Percentiles rank a stretch among this genome's conserved stretches.
Evolutionary conservation across 116 monocot species (phyloP).

Genomic region (Posidonia oceanica): DNA sequence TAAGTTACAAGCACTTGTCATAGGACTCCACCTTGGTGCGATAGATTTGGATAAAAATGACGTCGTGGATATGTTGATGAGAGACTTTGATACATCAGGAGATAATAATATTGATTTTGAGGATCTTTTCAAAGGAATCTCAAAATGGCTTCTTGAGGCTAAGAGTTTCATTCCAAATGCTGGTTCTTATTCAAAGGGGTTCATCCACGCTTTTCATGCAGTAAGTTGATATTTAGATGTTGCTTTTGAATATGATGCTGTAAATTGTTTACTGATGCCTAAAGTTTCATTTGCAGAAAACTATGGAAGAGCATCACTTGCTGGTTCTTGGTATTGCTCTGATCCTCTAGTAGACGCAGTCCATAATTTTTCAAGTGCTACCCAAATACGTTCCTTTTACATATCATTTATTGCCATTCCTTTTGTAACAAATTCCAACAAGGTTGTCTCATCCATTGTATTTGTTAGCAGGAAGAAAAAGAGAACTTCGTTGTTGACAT

Average conservation of each 20-base stretch:
- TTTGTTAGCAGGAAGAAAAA: constrained; percentile 87
- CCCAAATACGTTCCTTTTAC: constrained; percentile 92
- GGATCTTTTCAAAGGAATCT: constrained; percentile 64
- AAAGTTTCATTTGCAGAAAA: constrained; percentile 37
- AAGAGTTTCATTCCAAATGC: constrained; percentile 27
- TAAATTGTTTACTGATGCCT: background rate
- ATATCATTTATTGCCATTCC: constrained; percentile 99
- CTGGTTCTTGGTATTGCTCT: constrained; percentile 57
- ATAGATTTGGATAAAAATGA: constrained; percentile 52
- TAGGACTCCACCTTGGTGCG: constrained; percentile 63
- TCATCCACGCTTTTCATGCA: constrained; percentile 55
- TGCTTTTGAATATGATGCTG: background rate
- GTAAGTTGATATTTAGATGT: constrained; percentile 22
- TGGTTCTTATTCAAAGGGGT: constrained; percentile 37
- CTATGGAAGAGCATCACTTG: constrained; percentile 60
- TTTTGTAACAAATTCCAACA: constrained; percentile 91
- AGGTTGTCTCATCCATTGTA: constrained; percentile 91
- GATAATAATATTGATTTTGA: constrained; percentile 43
- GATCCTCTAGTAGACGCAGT: constrained; percentile 98
- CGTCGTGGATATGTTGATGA: constrained; percentile 62
- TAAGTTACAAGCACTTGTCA: constrained; percentile 61
- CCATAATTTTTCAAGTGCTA: constrained; percentile 78
- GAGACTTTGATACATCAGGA: constrained; percentile 77
- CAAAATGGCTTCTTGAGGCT: constrained; percentile 75
- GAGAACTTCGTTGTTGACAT: constrained; percentile 84